Percentiles rank a stretch among this genome's conserved stretches.
Evolutionary conservation across 192 early-diverging fungal species (phyloP).

Genomic region (Fimicolochytrium jonesii): DNA sequence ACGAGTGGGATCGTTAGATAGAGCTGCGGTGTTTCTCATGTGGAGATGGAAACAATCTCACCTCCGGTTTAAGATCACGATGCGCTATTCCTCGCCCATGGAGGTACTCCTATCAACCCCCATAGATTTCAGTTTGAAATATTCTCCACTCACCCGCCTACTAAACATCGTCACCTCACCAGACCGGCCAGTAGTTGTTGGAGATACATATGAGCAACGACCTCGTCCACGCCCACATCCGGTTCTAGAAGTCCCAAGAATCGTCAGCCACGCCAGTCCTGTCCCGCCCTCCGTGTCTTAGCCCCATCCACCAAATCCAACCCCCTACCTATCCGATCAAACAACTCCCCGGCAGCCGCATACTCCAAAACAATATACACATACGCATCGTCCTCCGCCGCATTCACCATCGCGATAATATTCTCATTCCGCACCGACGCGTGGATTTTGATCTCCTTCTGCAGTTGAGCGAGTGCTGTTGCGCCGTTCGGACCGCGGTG

Average conservation of each 20-base stretch:
- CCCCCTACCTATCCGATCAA: slow-evolving; percentile 61
- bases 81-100: slow-evolving; percentile 55
- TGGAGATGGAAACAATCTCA: too few relatives aligned
- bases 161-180: slow-evolving; percentile 41
- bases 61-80: slow-evolving; percentile 77
- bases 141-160: too few relatives aligned
- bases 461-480: slow-evolving; percentile 26
- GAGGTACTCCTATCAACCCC: slow-evolving; percentile 50
- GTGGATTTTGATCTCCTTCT: slow-evolving; percentile 57
- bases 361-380: slow-evolving; percentile 65
- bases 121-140: too few relatives aligned
- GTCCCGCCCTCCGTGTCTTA: too few relatives aligned
- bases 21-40: too few relatives aligned
- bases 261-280: too few relatives aligned
- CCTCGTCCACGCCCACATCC: slow-evolving; percentile 65
- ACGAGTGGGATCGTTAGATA: not conserved
- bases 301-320: too few relatives aligned
- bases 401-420: slow-evolving; percentile 48
- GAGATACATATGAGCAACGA: slow-evolving; percentile 72
- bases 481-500: slow-evolving; percentile 10
- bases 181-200: slow-evolving; percentile 62
- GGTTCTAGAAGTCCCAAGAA: too few relatives aligned
- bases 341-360: slow-evolving; percentile 65
- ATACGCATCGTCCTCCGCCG: slow-evolving; percentile 45
- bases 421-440: slow-evolving; percentile 50